Evolutionary conservation across 2,329 filamentous ascomycete genomes (phyloP).

Genomic region (Talaromyces sp.): DNA sequence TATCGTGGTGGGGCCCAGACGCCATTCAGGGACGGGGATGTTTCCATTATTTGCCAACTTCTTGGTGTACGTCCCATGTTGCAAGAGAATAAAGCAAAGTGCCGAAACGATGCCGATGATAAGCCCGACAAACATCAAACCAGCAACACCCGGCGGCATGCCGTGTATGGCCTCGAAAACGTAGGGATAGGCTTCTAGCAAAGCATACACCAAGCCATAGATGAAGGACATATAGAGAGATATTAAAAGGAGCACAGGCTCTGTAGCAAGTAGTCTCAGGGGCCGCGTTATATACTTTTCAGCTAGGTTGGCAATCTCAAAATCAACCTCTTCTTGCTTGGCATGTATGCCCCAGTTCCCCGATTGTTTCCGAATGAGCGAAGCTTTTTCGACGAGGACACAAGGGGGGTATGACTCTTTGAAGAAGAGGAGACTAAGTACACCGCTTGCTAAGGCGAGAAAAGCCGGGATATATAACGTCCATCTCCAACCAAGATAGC

Average conservation of each 20-base stretch:
- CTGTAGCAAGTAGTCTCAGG: slow-evolving; percentile 40
- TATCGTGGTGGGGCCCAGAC: slow-evolving; percentile 32
- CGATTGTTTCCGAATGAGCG: slow-evolving; percentile 50
- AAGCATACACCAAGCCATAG: slow-evolving; percentile 31
- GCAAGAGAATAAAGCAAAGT: slow-evolving; percentile 30
- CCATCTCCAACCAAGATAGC: slow-evolving; percentile 57
- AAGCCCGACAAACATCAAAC: slow-evolving; percentile 34
- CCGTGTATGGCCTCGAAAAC: slow-evolving; percentile 32
- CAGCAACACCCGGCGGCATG: slow-evolving; percentile 30
- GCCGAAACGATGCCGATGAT: slow-evolving; percentile 31
- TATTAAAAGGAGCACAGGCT: slow-evolving; percentile 41
- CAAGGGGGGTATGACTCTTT: slow-evolving; percentile 55
- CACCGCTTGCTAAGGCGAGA: slow-evolving; percentile 52
- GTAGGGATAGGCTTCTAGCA: slow-evolving; percentile 31
- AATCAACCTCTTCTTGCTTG: slow-evolving; percentile 54
- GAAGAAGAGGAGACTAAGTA: slow-evolving; percentile 41
- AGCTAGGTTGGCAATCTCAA: slow-evolving; percentile 51
- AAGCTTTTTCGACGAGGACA: slow-evolving; percentile 54
- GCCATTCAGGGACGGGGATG: slow-evolving; percentile 35
- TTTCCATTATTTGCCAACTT: slow-evolving; percentile 33
- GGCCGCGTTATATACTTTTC: slow-evolving; percentile 51
- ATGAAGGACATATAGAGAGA: slow-evolving; percentile 36
- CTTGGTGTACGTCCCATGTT: slow-evolving; percentile 30
- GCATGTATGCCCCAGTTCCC: slow-evolving; percentile 60
- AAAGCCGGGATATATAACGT: slow-evolving; percentile 55